phyloP scores from a whole-genome alignment of 1,139 yeast genomes.

The Spathaspora sp. region DNA sequence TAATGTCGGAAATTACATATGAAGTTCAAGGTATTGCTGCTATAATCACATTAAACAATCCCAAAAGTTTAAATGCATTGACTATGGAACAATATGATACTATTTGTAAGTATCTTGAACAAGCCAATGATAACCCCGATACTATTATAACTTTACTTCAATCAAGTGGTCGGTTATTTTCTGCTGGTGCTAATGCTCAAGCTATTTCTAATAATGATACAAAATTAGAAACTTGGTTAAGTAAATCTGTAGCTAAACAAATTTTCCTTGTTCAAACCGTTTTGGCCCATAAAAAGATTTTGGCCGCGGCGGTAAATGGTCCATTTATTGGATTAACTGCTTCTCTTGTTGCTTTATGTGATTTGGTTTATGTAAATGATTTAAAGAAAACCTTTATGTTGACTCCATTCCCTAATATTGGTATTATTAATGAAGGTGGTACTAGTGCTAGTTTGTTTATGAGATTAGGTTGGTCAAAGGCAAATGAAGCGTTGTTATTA shows the following conservation, averaged over 20 bases:
- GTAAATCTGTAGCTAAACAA: constrained; percentile 66
- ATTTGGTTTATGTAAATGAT: constrained; percentile 68
- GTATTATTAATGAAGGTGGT: constrained; percentile 83
- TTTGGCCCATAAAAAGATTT: constrained; percentile 67
- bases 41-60: constrained; percentile 66
- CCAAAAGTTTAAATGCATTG: constrained; percentile 65
- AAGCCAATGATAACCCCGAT: constrained; percentile 63
- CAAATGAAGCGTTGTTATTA: constrained; percentile 71
- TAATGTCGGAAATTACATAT: constrained; percentile 37
- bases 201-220: constrained; percentile 27
- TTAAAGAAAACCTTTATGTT: constrained; percentile 56
- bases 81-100: constrained; percentile 63
- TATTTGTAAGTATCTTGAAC: constrained; percentile 59
- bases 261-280: constrained; percentile 66
- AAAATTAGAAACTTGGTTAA: constrained; percentile 54
- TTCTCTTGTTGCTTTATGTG: constrained; percentile 75
- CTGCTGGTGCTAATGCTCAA: constrained; percentile 74
- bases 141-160: constrained; percentile 69
- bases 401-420: constrained; percentile 80
- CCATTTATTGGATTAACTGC: constrained; percentile 82
- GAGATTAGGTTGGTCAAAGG: constrained; percentile 71
- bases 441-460: constrained; percentile 65
- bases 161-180: constrained; percentile 73
- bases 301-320: constrained; percentile 79
- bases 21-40: constrained; percentile 55